Evolutionary conservation across 805 yeast genomes (phyloP), one percentile per base, ranked within the genome.

Genomic region (Suhomyces prunicola): DNA sequence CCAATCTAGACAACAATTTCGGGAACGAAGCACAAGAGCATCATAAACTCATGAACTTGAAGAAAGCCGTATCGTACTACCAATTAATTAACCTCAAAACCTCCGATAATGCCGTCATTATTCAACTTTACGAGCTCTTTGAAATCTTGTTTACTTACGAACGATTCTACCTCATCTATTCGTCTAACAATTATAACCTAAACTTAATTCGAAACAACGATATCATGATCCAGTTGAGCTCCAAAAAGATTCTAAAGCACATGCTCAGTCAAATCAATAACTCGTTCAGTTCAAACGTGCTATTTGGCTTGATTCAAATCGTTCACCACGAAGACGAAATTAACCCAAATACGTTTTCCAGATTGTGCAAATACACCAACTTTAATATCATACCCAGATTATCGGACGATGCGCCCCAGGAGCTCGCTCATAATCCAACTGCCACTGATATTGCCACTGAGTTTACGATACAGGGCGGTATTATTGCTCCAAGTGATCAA

Each of bases 121-220:
- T 59, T 2, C 70, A 69, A 51, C 48, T 70, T 39, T 61, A 60
- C 49, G 76, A 72, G 52, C 61, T 72, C 41, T 71, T 61, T 54
- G 74, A 70, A 53, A 58, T 54, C 40, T 58, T 72, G 42, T 69
- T 61, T 50, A 55, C 65, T 3, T 54, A 58, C 41, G 76, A 72
- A 57, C 57, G 74, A 31, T 60, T 53, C 33, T 57, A 55, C 36
- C 41, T 57, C 41, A 29, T 55, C 6, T 57, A 52, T 22, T 55
- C 56, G 50, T 55, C 60, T 41, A 55, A 55, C 50, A 57, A 55
- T 48, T 57, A 57, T 49, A 57, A 55, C 33, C 15, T 55, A 46
- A 55, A 49, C 24, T 35, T 57, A 3, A 17, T 46, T 9, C 44
- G 60, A 22, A 57, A 57, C 50, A 57, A 55, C 48, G 60, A 57